Conservation (phyloP, 352 stramenopile species). For the Phytophthora europaea region DNA sequence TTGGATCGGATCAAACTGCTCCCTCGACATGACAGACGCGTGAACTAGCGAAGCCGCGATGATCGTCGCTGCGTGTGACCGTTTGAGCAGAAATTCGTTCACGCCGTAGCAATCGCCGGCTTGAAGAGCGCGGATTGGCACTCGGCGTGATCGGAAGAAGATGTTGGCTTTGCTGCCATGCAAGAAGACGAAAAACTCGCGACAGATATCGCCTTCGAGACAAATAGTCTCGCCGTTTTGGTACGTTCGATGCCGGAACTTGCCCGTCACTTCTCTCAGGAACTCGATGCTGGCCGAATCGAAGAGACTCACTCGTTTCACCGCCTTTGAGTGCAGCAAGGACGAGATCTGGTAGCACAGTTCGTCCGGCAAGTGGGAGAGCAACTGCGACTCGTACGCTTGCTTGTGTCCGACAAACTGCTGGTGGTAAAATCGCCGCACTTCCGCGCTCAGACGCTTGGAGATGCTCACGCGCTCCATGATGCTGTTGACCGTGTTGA, state of each 20-base stretch:
- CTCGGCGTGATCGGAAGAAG: conserved; percentile 41
- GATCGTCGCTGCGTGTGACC: conserved; percentile 47
- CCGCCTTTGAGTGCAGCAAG: conserved; percentile 64
- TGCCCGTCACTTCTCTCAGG: conserved; percentile 62
- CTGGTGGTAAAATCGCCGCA: conserved; percentile 70
- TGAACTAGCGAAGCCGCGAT: conserved; percentile 57
- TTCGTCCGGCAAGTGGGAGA: conserved; percentile 60
- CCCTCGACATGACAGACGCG: conserved; percentile 51
- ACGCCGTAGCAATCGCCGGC: conserved; percentile 64
- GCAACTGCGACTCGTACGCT: conserved; percentile 61
- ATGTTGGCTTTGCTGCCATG: conserved; percentile 54
- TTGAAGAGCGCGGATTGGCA: conserved; percentile 49
- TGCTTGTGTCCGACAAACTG: conserved; percentile 72
- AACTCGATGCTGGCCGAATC: conserved; percentile 55
- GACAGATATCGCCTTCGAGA: conserved; percentile 61
- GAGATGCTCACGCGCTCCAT: conserved; percentile 66
- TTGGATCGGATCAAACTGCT: conserved; percentile 65
- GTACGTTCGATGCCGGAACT: conserved; percentile 64
- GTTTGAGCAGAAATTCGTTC: conserved; percentile 63
- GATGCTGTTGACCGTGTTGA: conserved; percentile 68
- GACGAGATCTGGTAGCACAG: conserved; percentile 70
- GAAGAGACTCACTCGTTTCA: conserved; percentile 62
- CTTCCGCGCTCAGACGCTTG: conserved; percentile 18
- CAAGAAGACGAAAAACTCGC: conserved; percentile 73
- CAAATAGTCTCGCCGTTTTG: conserved; percentile 67